phyloP scores from a whole-genome alignment of 495 filamentous ascomycete genomes.

The Neohortaea acidophila region DNA sequence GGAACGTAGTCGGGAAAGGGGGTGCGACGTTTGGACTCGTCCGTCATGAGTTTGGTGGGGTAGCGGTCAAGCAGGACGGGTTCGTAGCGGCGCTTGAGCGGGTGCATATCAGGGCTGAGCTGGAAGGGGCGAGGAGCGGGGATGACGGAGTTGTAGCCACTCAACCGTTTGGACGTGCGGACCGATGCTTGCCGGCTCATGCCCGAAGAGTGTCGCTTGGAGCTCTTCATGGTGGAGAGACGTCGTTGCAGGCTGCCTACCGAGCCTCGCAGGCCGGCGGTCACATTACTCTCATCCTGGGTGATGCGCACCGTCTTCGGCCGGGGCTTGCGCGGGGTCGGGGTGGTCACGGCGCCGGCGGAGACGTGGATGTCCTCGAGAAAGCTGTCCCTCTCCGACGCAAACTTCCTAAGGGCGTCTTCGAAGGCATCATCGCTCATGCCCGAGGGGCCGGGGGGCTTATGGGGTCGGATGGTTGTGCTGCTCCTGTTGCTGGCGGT shows the following conservation, averaged over 20 bases:
- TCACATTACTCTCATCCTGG: constrained; percentile 49
- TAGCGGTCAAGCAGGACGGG: constrained; percentile 89
- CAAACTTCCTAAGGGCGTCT: constrained; percentile 79
- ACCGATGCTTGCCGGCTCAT: constrained; percentile 69
- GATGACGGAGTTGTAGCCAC: constrained; percentile 97
- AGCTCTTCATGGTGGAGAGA: constrained; percentile 90
- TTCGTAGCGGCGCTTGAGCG: constrained; percentile 82
- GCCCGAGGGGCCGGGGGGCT: constrained; percentile 15
- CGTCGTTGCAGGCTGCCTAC: constrained; percentile 70
- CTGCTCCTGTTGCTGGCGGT: constrained; percentile 79
- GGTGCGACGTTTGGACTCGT: constrained; percentile 65
- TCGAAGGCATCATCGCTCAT: constrained; percentile 73
- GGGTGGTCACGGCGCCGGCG: constrained; percentile 48
- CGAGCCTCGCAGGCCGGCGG: constrained; percentile 33
- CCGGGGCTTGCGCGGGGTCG: constrained; percentile 38
- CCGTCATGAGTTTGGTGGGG: constrained; percentile 66
- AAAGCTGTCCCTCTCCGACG: constrained; percentile 83
- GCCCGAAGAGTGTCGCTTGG: constrained; percentile 66
- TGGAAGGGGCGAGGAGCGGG: constrained; percentile 82
- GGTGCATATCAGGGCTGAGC: constrained; percentile 84
- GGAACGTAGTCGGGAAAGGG: constrained; percentile 93
- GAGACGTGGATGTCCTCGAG: constrained; percentile 81
- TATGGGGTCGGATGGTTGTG: constrained; percentile 55
- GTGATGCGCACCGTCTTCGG: constrained; percentile 69
- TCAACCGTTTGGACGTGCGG: constrained; percentile 73